Conservation (phyloP, 1,284 basidiomycete genomes). For the Erythrobasidium hasegawianum region DNA sequence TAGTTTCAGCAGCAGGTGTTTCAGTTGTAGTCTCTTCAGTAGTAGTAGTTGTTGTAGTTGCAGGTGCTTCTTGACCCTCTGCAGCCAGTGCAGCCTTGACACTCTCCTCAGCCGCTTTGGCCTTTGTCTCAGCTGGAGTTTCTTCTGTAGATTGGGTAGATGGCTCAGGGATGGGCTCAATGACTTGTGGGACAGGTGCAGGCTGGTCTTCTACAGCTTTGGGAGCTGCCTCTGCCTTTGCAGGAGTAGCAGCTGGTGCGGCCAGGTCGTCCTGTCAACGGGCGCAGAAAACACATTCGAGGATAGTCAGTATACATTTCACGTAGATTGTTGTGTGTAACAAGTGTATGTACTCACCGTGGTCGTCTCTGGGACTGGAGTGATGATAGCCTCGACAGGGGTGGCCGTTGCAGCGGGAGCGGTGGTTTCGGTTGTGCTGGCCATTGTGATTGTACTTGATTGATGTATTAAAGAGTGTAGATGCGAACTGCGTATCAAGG, state of each 20-base stretch:
- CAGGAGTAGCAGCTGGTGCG: background rate
- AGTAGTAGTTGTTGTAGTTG: background rate
- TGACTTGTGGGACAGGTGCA: constrained; percentile 39
- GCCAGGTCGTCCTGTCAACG: constrained; percentile 2
- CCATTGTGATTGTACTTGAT: constrained; percentile 1
- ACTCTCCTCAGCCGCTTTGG: constrained; percentile 15
- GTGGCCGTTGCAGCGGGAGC: background rate
- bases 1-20: background rate
- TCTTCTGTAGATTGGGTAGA: constrained; percentile 29
- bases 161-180: constrained; percentile 32
- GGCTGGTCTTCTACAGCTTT: constrained; percentile 13
- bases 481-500: background rate
- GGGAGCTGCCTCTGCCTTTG: constrained; percentile 13
- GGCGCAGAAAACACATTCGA: background rate
- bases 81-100: background rate
- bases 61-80: background rate
- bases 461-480: background rate
- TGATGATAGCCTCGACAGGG: constrained; percentile 10
- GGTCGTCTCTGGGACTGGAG: background rate
- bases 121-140: background rate
- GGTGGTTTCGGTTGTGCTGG: constrained; percentile 11
- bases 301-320: background rate
- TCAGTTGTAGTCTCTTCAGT: constrained; percentile 4
- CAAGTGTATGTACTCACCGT: background rate
- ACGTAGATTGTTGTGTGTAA: background rate